Conservation (phyloP, 495 filamentous ascomycete species). For the Thermochaetoides thermophila region DNA sequence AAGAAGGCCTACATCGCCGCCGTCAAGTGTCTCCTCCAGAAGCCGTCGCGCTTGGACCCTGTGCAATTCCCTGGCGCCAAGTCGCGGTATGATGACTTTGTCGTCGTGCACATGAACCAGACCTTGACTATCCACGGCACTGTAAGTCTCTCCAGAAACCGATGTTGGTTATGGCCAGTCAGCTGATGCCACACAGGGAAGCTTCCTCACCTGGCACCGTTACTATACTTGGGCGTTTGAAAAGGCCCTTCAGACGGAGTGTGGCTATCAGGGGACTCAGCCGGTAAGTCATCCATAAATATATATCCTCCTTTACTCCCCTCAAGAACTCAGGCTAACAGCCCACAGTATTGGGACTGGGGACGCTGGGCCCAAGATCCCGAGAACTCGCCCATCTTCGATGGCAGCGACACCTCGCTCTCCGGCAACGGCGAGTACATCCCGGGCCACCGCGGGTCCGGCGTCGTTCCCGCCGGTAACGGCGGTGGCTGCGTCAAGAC, state of each 20-base stretch:
- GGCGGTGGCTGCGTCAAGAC: slow-evolving; percentile 54
- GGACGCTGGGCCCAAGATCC: slow-evolving; percentile 34
- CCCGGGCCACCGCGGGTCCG: slow-evolving; percentile 13
- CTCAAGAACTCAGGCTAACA: neutral
- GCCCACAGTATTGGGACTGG: slow-evolving; percentile 49
- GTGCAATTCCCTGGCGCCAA: slow-evolving; percentile 23
- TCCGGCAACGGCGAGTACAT: slow-evolving; percentile 44
- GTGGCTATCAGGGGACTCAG: slow-evolving; percentile 45
- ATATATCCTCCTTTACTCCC: neutral
- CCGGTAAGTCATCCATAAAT: too few relatives aligned
- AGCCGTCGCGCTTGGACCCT: slow-evolving; percentile 33
- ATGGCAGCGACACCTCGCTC: slow-evolving; percentile 45
- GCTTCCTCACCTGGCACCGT: slow-evolving; percentile 58
- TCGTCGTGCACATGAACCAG: slow-evolving; percentile 51
- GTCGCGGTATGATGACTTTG: slow-evolving; percentile 50
- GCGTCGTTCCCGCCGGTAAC: slow-evolving; percentile 30
- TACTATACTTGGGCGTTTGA: slow-evolving; percentile 52
- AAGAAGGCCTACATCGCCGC: slow-evolving; percentile 47
- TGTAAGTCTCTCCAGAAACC: neutral
- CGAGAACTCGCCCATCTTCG: slow-evolving; percentile 46
- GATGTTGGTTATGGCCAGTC: neutral
- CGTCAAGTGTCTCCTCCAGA: slow-evolving; percentile 46
- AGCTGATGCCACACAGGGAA: slow-evolving; percentile 25
- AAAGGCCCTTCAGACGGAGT: slow-evolving; percentile 48
- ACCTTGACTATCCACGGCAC: slow-evolving; percentile 46